These are phyloP conservation scores for Pisolithus albus DNA, from an alignment of 768 basidiomycete species.

Conservation along the genomic window DNA sequence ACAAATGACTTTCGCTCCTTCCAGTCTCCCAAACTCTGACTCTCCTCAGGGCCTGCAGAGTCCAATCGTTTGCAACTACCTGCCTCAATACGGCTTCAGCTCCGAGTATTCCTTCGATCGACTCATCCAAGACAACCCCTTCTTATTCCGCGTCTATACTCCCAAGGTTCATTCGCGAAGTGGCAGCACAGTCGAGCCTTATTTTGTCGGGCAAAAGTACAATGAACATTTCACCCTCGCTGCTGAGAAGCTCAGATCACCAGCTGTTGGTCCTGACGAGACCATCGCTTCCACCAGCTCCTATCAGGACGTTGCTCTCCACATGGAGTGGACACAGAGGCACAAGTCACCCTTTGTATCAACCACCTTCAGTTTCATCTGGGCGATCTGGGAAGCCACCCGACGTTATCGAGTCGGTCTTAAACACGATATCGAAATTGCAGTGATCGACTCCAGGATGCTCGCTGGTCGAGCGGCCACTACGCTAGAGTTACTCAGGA, in stretches of 20 bases:
- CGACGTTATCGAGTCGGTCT: conserved; percentile 64
- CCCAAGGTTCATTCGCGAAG: conserved; percentile 55
- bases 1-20: conserved; percentile 20
- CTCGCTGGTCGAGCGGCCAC: conserved; percentile 54
- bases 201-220: conserved; percentile 65
- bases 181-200: conserved; percentile 50
- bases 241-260: conserved; percentile 32
- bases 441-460: conserved; percentile 64
- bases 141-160: conserved; percentile 76
- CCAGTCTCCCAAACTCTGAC: conserved; percentile 8
- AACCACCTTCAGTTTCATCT: conserved; percentile 73
- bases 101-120: conserved; percentile 53
- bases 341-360: conserved; percentile 64
- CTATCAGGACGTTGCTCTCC: conserved; percentile 57
- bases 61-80: conserved; percentile 20
- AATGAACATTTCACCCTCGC: conserved; percentile 34
- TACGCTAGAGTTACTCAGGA: conserved; percentile 55
- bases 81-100: conserved; percentile 73
- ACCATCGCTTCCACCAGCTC: conserved; percentile 27
- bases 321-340: conserved; percentile 77
- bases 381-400: conserved; percentile 79
- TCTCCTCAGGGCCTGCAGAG: conserved; percentile 13
- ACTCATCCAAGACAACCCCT: conserved; percentile 58
- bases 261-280: conserved; percentile 27
- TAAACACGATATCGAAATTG: conserved; percentile 74